Percentiles rank a stretch among this genome's conserved stretches.
Conservation (phyloP, 495 filamentous ascomycete genomes). For the Penicillium chermesinum region DNA sequence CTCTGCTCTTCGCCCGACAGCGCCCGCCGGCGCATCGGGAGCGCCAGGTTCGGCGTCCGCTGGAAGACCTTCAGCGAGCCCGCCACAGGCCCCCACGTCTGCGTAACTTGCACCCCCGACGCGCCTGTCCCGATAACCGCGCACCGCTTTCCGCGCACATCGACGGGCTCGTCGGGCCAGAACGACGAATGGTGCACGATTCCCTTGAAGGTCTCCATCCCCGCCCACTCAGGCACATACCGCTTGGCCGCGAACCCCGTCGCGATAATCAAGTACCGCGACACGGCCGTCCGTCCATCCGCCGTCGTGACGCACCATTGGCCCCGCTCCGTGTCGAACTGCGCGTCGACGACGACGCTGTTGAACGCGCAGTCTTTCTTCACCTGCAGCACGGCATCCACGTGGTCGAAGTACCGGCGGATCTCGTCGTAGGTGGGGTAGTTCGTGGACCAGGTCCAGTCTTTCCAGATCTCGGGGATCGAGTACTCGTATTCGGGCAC, state of each 20-base stretch:
- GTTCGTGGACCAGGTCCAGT: conserved; percentile 46
- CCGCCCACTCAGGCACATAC: conserved; percentile 45
- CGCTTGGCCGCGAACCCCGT: conserved; percentile 31
- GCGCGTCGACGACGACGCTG: conserved; percentile 39
- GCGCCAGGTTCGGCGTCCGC: conserved; percentile 49
- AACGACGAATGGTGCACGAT: conserved; percentile 51
- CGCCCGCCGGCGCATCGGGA: conserved; percentile 46
- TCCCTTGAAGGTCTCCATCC: conserved; percentile 50
- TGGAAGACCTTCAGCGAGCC: conserved; percentile 44
- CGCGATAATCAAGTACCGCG: conserved; percentile 45
- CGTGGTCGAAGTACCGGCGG: conserved; percentile 49
- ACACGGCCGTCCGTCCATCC: conserved; percentile 40
- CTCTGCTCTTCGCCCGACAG: conserved; percentile 2
- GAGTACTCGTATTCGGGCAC: conserved; percentile 49
- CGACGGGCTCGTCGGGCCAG: conserved; percentile 52
- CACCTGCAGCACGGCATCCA: conserved; percentile 46
- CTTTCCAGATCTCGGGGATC: conserved; percentile 45
- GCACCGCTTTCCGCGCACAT: conserved; percentile 46
- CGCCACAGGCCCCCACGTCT: conserved; percentile 39
- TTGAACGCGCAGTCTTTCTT: conserved; percentile 50
- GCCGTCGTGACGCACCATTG: conserved; percentile 36
- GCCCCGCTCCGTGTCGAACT: conserved; percentile 39
- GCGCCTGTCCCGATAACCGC: conserved; percentile 59
- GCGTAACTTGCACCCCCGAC: conserved; percentile 52
- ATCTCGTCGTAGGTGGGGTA: conserved; percentile 49